Evolutionary conservation across 2,329 filamentous ascomycete species (phyloP), one percentile per base, ranked within the genome.

Genomic region (Coniochaeta pulveracea): DNA sequence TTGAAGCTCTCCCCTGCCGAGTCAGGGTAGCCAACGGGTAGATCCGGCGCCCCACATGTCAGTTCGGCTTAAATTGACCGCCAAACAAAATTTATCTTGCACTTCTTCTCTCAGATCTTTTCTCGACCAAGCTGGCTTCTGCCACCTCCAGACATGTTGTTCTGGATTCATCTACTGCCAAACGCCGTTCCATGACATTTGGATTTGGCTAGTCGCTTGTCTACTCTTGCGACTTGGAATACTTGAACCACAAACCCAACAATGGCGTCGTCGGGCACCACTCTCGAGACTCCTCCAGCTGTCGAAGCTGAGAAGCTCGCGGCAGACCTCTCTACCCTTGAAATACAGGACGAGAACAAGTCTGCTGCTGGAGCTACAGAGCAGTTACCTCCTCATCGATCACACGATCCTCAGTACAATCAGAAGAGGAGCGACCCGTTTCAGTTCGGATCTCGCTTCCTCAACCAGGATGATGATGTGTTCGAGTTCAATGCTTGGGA

Each of bases 401-500:
- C 80, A 15, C 80, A 88, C 55, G 69, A 82, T 48, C 76, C 82
- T 24, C 49, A 61, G 41, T 61, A 80, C 55, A 91, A 86, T 55
- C 66, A 81, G 60, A 96, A 96, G 63, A 75, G 85, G 47, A 83
- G 64, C 51, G 86, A 95, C 51, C 91, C 91, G 12, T 98, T 96
- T 58, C 81, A 93, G 58, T 98, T 98, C 56, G 91, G 91, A 40
- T 91, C 84, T 30, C 84, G 89, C 38, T 83, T 73, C 49, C 74
- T 98, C 33, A 76, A 82, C 48, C 70, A 89, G 55, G 75, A 77
- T 51, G 88, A 94, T 61, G 72, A 96, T 54, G 84, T 93, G 49
- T 98, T 89, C 61, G 82, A 93, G 56, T 94, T 91, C 73, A 98
- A 98, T 57, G 91, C 91, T 23, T 98, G 91, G 91, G 91, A 98